A percentile compares a stretch with the other conserved stretches of the same genome.
Conservation (phyloP, 148 eudicot genomes). For the Fagopyrum tataricum region DNA sequence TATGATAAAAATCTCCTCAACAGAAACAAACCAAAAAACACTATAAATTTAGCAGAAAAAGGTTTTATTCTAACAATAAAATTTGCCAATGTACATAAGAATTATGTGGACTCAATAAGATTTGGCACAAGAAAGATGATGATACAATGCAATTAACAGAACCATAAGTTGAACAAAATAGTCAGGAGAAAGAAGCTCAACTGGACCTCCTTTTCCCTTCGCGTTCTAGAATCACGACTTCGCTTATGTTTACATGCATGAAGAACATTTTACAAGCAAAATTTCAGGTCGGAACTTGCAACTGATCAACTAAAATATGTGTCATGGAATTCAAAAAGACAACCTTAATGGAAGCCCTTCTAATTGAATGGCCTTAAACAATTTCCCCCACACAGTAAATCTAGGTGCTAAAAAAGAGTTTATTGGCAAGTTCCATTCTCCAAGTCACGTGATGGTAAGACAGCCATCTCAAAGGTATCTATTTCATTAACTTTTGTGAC, state of each 20-base stretch:
- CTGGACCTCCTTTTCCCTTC: too few species aligned
- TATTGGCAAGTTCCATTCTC: too few species aligned
- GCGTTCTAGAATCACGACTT: too few species aligned
- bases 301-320: not conserved
- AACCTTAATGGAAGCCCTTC: not conserved
- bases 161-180: not conserved
- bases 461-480: not conserved
- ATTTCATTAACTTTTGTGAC: not conserved
- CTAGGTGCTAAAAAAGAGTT: too few species aligned
- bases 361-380: not conserved
- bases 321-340: not conserved
- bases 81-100: not conserved
- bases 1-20: not conserved
- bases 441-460: not conserved
- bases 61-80: not conserved
- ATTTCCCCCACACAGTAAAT: not conserved
- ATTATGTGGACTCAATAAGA: not conserved
- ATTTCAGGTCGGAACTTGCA: not conserved
- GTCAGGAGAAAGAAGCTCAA: too few species aligned
- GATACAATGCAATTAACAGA: not conserved
- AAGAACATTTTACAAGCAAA: too few species aligned
- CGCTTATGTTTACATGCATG: too few species aligned
- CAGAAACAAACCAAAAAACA: not conserved
- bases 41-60: not conserved
- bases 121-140: not conserved